These are phyloP conservation scores for Pyrrhoderma noxium DNA, from an alignment of 1,284 basidiomycete species.

Conservation along the genomic window DNA sequence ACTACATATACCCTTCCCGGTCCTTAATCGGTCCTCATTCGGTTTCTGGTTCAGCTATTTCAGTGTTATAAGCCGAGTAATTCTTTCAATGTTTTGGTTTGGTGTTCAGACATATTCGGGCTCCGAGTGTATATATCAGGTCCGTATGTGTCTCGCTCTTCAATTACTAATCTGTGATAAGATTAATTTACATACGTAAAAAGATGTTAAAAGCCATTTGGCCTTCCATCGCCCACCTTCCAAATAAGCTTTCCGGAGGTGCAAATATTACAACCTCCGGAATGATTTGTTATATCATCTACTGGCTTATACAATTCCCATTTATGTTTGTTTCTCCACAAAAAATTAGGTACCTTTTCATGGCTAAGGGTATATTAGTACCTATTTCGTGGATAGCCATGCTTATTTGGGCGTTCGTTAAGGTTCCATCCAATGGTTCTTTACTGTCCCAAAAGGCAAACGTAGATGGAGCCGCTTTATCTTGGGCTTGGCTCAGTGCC, in stretches of 20 bases:
- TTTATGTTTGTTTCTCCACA: constrained; percentile 73
- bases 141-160: constrained; percentile 17
- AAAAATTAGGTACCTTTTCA: constrained; percentile 66
- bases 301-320: constrained; percentile 70
- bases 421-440: constrained; percentile 46
- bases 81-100: constrained; percentile 77
- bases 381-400: constrained; percentile 64
- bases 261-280: constrained; percentile 59
- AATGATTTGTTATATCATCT: constrained; percentile 73
- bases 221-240: constrained; percentile 58
- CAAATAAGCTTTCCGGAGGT: constrained; percentile 52
- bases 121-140: constrained; percentile 57
- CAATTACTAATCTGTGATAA: not conserved
- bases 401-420: constrained; percentile 66
- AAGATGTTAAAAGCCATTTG: constrained; percentile 74
- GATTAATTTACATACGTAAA: constrained; percentile 1
- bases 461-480: constrained; percentile 43
- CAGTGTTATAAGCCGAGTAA: constrained; percentile 63
- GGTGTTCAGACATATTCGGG: constrained; percentile 54
- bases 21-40: constrained; percentile 69
- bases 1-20: constrained; percentile 62
- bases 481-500: constrained; percentile 69
- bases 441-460: constrained; percentile 40
- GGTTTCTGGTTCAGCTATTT: constrained; percentile 78
- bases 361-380: constrained; percentile 57